Percentiles rank a stretch among this genome's conserved stretches.
These are phyloP conservation scores for Vitis cinerea DNA, from an alignment of 164 flowering plant genomes.

Conservation along the genomic window DNA sequence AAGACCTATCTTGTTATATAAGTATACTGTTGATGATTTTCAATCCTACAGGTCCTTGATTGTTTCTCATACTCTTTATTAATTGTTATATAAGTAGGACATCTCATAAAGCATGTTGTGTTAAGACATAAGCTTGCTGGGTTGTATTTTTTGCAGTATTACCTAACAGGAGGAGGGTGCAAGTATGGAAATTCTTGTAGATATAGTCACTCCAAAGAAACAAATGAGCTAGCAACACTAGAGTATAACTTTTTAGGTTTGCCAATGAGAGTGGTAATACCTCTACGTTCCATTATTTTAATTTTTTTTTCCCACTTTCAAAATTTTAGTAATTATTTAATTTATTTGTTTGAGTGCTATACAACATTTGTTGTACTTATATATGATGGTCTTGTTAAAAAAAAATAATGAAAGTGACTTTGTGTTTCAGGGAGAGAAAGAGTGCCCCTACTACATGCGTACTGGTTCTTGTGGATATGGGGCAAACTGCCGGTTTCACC, in stretches of 20 bases:
- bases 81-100: too few relatives aligned
- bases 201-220: slow-evolving; percentile 15
- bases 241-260: slow-evolving; percentile 14
- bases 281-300: neutral
- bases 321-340: neutral
- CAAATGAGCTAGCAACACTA: slow-evolving; percentile 3
- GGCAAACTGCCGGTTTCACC: too few relatives aligned
- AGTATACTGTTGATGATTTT: too few relatives aligned
- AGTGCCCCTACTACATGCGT: too few relatives aligned
- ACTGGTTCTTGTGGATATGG: too few relatives aligned
- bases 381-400: slow-evolving; percentile 2
- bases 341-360: slow-evolving; percentile 1
- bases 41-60: too few relatives aligned
- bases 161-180: slow-evolving; percentile 22
- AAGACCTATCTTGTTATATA: too few relatives aligned
- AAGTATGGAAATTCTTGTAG: slow-evolving; percentile 27
- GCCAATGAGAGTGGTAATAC: slow-evolving; percentile 6
- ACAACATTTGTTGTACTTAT: neutral
- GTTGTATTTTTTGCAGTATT: slow-evolving; percentile 15
- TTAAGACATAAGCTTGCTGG: too few relatives aligned
- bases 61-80: too few relatives aligned
- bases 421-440: too few relatives aligned
- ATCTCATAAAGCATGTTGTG: too few relatives aligned
- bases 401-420: too few relatives aligned
- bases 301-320: neutral